A percentile compares a stretch with the other conserved stretches of the same genome.
Evolutionary conservation across 768 basidiomycete genomes (phyloP).

Genomic region (Lentinula raphanica): DNA sequence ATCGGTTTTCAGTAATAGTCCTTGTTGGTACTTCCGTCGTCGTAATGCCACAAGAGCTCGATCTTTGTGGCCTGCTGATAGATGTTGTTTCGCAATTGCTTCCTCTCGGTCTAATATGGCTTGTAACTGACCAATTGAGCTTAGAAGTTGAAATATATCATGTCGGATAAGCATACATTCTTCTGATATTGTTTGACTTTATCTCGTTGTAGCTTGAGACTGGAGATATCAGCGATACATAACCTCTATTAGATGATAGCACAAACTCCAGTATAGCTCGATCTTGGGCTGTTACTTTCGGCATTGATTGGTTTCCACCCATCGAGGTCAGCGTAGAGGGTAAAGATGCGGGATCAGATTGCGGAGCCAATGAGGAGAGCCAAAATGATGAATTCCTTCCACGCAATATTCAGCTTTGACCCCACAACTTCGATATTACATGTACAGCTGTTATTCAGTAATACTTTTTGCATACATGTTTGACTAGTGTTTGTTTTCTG

Average conservation of each 20-base stretch:
- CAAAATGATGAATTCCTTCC: too few relatives aligned
- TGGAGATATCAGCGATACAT: constrained; percentile 27
- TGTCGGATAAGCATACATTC: constrained; percentile 47
- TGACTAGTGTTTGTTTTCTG: not conserved
- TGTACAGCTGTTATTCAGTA: not conserved
- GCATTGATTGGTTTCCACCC: constrained; percentile 69
- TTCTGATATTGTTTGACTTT: constrained; percentile 95
- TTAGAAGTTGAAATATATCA: not conserved
- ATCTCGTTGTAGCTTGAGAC: constrained; percentile 93
- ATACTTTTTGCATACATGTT: not conserved
- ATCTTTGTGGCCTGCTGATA: constrained; percentile 79
- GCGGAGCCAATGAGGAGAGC: not conserved
- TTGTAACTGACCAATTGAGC: constrained; percentile 62
- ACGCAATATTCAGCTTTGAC: not conserved
- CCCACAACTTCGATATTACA: not conserved
- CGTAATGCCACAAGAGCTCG: constrained; percentile 84
- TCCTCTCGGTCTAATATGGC: constrained; percentile 81
- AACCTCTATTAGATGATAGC: constrained; percentile 9
- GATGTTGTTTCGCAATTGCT: constrained; percentile 79
- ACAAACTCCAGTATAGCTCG: constrained; percentile 92
- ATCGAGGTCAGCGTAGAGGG: constrained; percentile 29
- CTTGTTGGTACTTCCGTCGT: constrained; percentile 90
- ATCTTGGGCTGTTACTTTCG: constrained; percentile 91
- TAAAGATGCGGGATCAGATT: not conserved
- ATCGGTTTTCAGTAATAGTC: constrained; percentile 83